These are phyloP conservation scores for Aschersonia sp. DNA, from an alignment of 2,329 filamentous ascomycete species.

Conservation along the genomic window DNA sequence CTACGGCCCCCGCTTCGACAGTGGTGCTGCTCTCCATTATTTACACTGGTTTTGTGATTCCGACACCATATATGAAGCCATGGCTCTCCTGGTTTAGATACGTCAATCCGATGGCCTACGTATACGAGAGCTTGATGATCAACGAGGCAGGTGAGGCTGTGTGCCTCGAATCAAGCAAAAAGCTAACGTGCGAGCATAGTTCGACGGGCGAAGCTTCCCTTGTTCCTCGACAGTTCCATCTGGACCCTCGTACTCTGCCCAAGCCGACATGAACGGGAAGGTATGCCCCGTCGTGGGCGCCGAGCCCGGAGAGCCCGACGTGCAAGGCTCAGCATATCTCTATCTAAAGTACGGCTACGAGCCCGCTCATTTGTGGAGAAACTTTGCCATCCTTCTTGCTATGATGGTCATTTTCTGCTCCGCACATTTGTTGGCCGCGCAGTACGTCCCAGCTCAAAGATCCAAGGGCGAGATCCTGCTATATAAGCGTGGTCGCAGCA, in stretches of 20 bases:
- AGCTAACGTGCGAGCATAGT: not conserved
- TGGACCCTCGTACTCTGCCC: not conserved
- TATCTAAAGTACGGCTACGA: not conserved
- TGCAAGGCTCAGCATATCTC: not conserved
- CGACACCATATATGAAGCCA: constrained; percentile 36
- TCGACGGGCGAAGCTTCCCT: not conserved
- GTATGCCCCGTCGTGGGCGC: constrained; percentile 35
- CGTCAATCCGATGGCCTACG: constrained; percentile 50
- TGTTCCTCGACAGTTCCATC: not conserved
- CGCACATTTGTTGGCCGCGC: not conserved
- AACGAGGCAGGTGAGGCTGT: constrained; percentile 43
- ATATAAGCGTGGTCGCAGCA: not conserved
- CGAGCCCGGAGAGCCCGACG: constrained; percentile 18
- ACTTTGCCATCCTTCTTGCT: not conserved
- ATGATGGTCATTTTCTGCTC: not conserved
- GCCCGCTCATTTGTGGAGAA: not conserved
- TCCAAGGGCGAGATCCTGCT: not conserved
- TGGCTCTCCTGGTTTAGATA: constrained; percentile 59
- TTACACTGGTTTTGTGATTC: constrained; percentile 35
- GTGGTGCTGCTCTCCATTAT: constrained; percentile 7
- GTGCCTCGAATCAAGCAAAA: not conserved
- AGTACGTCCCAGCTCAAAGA: not conserved
- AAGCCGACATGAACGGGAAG: not conserved
- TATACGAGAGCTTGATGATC: constrained; percentile 50
- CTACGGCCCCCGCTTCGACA: constrained; percentile 6